Percentiles rank a stretch among this genome's conserved stretches.
Conservation (phyloP, 1,284 basidiomycete genomes). For the Fomes fomentarius region DNA sequence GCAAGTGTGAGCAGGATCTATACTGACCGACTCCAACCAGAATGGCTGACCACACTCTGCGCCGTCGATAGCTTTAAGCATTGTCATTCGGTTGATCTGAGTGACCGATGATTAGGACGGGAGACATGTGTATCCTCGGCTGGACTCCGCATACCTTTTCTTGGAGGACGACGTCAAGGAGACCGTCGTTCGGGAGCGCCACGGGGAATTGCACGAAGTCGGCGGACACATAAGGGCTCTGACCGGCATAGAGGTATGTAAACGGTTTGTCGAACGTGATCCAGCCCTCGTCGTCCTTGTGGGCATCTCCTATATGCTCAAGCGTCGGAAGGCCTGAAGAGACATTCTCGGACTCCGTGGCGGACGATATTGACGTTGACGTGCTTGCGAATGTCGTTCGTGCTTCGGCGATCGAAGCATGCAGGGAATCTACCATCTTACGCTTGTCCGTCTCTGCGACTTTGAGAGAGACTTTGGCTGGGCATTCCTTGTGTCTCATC, state of each 20-base stretch:
- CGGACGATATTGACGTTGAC: background rate
- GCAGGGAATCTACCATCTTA: constrained; percentile 58
- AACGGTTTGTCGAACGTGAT: constrained; percentile 71
- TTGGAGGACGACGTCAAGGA: constrained; percentile 80
- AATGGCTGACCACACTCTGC: constrained; percentile 70
- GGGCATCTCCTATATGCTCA: constrained; percentile 44
- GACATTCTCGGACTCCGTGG: background rate
- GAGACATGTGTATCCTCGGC: constrained; percentile 2
- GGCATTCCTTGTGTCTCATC: constrained; percentile 66
- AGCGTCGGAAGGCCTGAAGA: constrained; percentile 43
- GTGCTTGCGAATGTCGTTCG: constrained; percentile 16
- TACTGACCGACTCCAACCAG: constrained; percentile 66
- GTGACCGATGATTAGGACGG: background rate
- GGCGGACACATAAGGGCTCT: constrained; percentile 66
- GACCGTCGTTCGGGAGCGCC: constrained; percentile 76
- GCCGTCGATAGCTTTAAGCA: constrained; percentile 66
- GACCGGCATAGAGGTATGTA: constrained; percentile 73
- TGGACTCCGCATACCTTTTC: constrained; percentile 48
- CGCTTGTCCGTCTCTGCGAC: constrained; percentile 73
- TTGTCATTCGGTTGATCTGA: constrained; percentile 57
- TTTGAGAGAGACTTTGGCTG: constrained; percentile 74
- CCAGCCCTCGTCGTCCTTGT: constrained; percentile 61
- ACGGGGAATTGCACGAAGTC: constrained; percentile 90
- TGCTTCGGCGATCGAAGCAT: constrained; percentile 18
- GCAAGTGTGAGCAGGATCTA: too few species aligned